Conservation (phyloP, 371 early-diverging fungal species). For the Mycotypha africana region DNA sequence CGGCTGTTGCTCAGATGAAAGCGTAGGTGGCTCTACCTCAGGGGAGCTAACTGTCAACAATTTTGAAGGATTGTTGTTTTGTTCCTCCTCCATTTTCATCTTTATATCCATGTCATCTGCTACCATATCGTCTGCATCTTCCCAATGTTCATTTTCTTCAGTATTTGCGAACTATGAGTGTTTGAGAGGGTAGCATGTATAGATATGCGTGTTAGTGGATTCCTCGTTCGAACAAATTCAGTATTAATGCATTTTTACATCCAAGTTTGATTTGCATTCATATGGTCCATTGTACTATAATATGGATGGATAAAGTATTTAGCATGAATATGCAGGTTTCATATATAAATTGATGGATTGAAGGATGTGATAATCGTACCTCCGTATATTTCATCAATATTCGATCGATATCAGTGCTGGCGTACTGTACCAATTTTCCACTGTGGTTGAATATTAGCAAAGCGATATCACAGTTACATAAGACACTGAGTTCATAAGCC, state of each 20-base stretch:
- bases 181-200: no score
- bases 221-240: no score
- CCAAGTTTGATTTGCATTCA: constrained; percentile 41
- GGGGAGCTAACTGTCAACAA: no score
- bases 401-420: constrained; percentile 87
- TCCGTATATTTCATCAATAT: constrained; percentile 91
- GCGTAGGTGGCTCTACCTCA: no score
- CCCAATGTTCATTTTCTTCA: constrained; percentile 13
- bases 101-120: constrained; percentile 2
- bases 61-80: no score
- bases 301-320: background rate
- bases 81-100: constrained; percentile 5
- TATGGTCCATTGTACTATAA: constrained; percentile 37
- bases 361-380: constrained; percentile 21
- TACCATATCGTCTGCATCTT: background rate
- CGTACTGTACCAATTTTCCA: constrained; percentile 90
- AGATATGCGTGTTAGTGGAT: no score
- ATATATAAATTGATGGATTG: background rate
- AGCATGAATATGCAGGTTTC: no score
- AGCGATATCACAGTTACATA: constrained; percentile 96
- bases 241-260: no score
- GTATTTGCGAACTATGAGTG: constrained; percentile 16
- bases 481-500: constrained; percentile 95
- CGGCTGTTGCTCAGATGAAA: no score
- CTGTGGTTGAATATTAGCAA: constrained; percentile 89